Percentiles rank a stretch among this genome's conserved stretches.
Conservation (phyloP, 176 grass and related monocot genomes). For the Eleusine coracana region DNA sequence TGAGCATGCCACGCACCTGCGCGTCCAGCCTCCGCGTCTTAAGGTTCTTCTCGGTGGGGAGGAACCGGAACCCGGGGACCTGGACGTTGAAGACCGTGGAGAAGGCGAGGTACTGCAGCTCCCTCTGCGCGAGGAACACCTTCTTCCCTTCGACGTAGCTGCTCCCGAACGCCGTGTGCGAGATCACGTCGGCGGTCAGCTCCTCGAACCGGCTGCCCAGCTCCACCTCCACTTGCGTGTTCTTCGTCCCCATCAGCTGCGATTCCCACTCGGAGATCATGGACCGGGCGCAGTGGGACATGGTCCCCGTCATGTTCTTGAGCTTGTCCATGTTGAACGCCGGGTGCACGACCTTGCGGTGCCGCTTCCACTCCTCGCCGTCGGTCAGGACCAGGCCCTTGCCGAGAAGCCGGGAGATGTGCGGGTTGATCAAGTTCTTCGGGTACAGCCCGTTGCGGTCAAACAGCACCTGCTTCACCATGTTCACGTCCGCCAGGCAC, state of each 20-base stretch:
- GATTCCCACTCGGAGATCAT: slow-evolving; percentile 62
- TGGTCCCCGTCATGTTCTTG: slow-evolving; percentile 74
- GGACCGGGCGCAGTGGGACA: slow-evolving; percentile 36
- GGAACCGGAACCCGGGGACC: slow-evolving; percentile 28
- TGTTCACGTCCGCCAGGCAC: slow-evolving; percentile 50
- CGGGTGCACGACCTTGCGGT: slow-evolving; percentile 57
- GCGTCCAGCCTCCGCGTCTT: slow-evolving; percentile 36
- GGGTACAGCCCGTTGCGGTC: slow-evolving; percentile 46
- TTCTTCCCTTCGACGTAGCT: slow-evolving; percentile 52
- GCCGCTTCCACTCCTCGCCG: slow-evolving; percentile 67
- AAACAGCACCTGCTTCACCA: slow-evolving; percentile 47
- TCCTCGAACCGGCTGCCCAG: slow-evolving; percentile 50
- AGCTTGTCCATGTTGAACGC: slow-evolving; percentile 71
- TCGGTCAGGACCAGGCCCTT: slow-evolving; percentile 52
- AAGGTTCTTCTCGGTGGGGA: slow-evolving; percentile 36
- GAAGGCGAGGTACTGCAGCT: slow-evolving; percentile 50
- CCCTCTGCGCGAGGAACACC: slow-evolving; percentile 52
- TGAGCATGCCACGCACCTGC: slow-evolving; percentile 36
- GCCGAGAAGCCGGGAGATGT: slow-evolving; percentile 47
- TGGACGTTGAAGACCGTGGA: slow-evolving; percentile 29
- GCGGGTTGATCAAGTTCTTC: slow-evolving; percentile 34
- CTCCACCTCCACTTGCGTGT: slow-evolving; percentile 40
- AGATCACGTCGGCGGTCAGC: slow-evolving; percentile 66
- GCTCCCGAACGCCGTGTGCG: slow-evolving; percentile 63
- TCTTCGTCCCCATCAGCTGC: neutral